Percentiles rank a stretch among this genome's conserved stretches.
Conservation (phyloP, 202 grass and related monocot genomes). For the Bolboschoenoplectus hybrid region DNA sequence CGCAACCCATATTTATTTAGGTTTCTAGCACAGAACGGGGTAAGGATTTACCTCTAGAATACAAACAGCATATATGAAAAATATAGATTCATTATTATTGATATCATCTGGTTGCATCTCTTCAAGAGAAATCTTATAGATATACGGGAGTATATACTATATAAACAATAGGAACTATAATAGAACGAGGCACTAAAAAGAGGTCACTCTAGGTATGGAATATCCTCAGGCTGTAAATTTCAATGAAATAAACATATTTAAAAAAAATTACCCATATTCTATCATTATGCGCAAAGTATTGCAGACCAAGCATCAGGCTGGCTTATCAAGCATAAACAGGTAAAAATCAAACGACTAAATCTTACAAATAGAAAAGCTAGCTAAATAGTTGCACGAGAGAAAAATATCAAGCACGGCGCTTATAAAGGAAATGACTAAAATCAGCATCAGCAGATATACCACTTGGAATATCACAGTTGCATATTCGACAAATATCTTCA, state of each 20-base stretch:
- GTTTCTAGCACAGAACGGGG: neutral
- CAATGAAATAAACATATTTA: neutral
- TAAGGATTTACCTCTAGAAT: neutral
- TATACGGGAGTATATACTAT: neutral
- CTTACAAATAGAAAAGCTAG: conserved; percentile 8
- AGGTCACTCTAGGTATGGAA: neutral
- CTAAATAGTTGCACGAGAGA: neutral
- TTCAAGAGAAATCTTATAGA: neutral
- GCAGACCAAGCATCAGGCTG: neutral
- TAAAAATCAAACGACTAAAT: conserved; percentile 18
- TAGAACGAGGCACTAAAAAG: neutral
- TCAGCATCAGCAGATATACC: neutral
- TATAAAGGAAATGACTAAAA: neutral
- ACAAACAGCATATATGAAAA: neutral
- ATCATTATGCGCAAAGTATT: conserved; percentile 12
- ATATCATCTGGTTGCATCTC: neutral
- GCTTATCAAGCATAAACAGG: neutral
- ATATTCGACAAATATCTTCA: conserved; percentile 23
- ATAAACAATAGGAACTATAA: neutral
- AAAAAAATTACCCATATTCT: neutral
- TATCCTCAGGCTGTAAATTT: neutral
- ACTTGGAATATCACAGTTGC: conserved; percentile 23
- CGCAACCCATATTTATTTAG: neutral
- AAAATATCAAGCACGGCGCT: neutral
- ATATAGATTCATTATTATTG: neutral